phyloP scores from a whole-genome alignment of 169 alveolate species.

The Cryptosporidium andersoni region DNA sequence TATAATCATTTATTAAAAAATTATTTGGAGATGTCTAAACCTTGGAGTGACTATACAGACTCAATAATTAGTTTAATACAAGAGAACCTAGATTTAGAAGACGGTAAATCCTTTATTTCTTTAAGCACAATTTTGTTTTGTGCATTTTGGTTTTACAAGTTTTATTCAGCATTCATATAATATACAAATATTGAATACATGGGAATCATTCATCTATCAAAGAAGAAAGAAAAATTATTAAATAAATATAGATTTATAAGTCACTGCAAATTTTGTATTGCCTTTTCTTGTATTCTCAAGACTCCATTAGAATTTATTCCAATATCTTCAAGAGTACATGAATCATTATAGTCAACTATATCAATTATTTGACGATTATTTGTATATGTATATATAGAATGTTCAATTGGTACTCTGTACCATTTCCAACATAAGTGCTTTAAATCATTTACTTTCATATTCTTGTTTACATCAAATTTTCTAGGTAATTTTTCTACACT shows the following conservation, averaged over 20 bases:
- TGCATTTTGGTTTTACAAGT: slow-evolving; percentile 38
- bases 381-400: slow-evolving; percentile 11
- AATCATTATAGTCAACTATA: slow-evolving; percentile 30
- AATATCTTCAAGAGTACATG: slow-evolving; percentile 32
- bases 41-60: slow-evolving; percentile 28
- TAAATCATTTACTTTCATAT: slow-evolving; percentile 27
- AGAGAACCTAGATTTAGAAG: slow-evolving; percentile 62
- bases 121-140: slow-evolving; percentile 27
- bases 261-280: not conserved
- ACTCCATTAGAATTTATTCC: slow-evolving; percentile 39
- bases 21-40: slow-evolving; percentile 6
- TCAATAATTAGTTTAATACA: slow-evolving; percentile 16
- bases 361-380: slow-evolving; percentile 3
- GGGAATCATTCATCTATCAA: no score
- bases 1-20: slow-evolving; percentile 24
- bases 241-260: no score
- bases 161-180: slow-evolving; percentile 15
- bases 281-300: slow-evolving; percentile 21
- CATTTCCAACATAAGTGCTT: slow-evolving; percentile 28
- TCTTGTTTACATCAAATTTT: slow-evolving; percentile 22
- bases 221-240: no score
- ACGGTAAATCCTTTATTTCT: slow-evolving; percentile 12
- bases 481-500: slow-evolving; percentile 1
- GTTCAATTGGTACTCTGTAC: slow-evolving; percentile 33
- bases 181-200: not conserved